Percentiles rank a stretch among this genome's conserved stretches.
phyloP scores from a whole-genome alignment of 2,329 filamentous ascomycete species.

The Fusarium sp. region DNA sequence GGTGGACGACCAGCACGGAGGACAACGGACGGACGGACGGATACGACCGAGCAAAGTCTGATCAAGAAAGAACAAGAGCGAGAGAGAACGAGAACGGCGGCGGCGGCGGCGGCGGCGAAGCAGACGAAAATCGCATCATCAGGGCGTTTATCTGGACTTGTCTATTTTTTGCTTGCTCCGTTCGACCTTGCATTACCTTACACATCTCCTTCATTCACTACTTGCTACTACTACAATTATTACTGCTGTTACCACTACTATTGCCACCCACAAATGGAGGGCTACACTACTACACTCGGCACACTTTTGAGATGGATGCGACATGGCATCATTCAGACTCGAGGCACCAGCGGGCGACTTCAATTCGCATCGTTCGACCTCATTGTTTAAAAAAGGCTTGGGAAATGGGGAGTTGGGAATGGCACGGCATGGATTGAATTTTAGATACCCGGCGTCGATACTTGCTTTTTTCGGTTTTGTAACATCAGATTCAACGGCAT shows the following conservation, averaged over 20 bases:
- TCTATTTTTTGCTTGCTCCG: conserved; percentile 25
- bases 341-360: neutral
- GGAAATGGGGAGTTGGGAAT: neutral
- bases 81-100: neutral
- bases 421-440: neutral
- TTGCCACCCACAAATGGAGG: conserved; percentile 12
- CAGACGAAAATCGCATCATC: conserved; percentile 37
- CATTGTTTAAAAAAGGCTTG: neutral
- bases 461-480: neutral
- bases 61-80: conserved; percentile 2
- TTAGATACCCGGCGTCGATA: neutral
- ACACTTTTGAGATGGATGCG: neutral
- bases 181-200: conserved; percentile 39
- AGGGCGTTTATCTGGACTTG: conserved; percentile 37
- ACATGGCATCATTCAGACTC: neutral
- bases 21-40: conserved; percentile 20
- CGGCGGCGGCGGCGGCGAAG: conserved; percentile 1
- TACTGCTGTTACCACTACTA: conserved; percentile 33
- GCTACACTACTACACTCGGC: conserved; percentile 5
- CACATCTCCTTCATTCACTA: conserved; percentile 40
- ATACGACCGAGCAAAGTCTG: conserved; percentile 29
- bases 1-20: conserved; percentile 23
- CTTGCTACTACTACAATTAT: conserved; percentile 37
- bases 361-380: neutral
- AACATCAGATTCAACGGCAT: neutral